Evolutionary conservation across 1,284 basidiomycete genomes (phyloP), one percentile per base, ranked within the genome.

Genomic region (Leccinum laetum): DNA sequence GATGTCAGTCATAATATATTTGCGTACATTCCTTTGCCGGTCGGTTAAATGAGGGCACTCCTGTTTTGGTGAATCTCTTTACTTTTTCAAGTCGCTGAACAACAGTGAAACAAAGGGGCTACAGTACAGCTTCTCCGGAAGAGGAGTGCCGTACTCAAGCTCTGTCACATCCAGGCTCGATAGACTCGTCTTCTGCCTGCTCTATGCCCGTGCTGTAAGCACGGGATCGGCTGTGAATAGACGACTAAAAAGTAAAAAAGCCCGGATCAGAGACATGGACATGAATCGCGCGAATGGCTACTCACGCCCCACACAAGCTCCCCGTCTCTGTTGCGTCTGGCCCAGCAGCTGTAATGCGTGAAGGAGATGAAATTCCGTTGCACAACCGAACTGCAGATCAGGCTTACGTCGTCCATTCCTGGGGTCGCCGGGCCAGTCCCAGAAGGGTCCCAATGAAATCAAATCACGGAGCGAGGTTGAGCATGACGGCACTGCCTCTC

Each of bases 241-340:
- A 32, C 2, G 21, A 24, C 16, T 10, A 24, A 21, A 24, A 53
- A 53, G 14, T 53, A 4, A 24, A 24, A 53, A 24, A 24, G 49
- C 44, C n/a, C 44, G 5, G n/a, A 46, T 46, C 44, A 46, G n/a
- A 46, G n/a, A 3, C 44, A 46, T 7, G 21, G 21, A 41, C 52
- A 24, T 9, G 9, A 21, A 3, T 49, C n/a, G 6, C 18, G 60
- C 13, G 3, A 29, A 49, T 35, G 60, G 10, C 18, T 46, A 85
- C 89, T 76, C 71, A 89, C 89, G 93, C 93, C 93, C 93, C 94
- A 95, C 5, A 81, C 82, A 16, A 94, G 78, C 61, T 90, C 85
- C 16, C 82, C 91, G 69, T 96, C 91, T 2, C 87, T 87, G 53
- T 89, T 80, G 5, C 89, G 75, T 71, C 83, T 86, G 0, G 91